phyloP scores from a whole-genome alignment of 306 rosid species.

The Morella rubra region DNA sequence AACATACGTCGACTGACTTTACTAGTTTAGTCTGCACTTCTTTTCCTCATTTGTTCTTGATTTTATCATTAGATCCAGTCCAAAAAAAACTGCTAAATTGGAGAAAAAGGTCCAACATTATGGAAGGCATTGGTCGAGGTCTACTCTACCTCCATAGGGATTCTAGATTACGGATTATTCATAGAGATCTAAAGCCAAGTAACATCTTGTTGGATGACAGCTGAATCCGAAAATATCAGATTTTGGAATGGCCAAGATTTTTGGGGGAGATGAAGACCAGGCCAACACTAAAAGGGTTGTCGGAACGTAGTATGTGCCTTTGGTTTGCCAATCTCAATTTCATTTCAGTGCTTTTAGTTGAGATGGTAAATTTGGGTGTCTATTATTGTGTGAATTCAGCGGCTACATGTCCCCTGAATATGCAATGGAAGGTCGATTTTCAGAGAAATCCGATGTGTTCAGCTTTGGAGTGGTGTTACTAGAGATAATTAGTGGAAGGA shows the following conservation, averaged over 20 bases:
- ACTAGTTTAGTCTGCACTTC: not conserved
- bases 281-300: slow-evolving; percentile 32
- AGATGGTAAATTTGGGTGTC: not conserved
- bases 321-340: not conserved
- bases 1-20: not conserved
- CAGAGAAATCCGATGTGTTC: not conserved
- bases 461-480: slow-evolving; percentile 26
- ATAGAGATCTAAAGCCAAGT: slow-evolving; percentile 17
- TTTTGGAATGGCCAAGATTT: slow-evolving; percentile 25
- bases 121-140: slow-evolving; percentile 20
- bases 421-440: not conserved
- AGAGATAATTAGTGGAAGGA: slow-evolving; percentile 16
- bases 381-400: not conserved
- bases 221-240: slow-evolving; percentile 25
- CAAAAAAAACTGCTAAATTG: slow-evolving; percentile 21
- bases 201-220: slow-evolving; percentile 27
- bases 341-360: not conserved
- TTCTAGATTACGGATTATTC: slow-evolving; percentile 23
- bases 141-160: slow-evolving; percentile 22
- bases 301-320: slow-evolving; percentile 24
- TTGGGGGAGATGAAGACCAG: slow-evolving; percentile 1
- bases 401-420: slow-evolving; percentile 2
- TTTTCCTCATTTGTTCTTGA: not conserved
- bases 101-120: slow-evolving; percentile 19
- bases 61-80: slow-evolving; percentile 21